Evolutionary conservation across 768 basidiomycete genomes (phyloP).

Genomic region (Leccinum imitatum): DNA sequence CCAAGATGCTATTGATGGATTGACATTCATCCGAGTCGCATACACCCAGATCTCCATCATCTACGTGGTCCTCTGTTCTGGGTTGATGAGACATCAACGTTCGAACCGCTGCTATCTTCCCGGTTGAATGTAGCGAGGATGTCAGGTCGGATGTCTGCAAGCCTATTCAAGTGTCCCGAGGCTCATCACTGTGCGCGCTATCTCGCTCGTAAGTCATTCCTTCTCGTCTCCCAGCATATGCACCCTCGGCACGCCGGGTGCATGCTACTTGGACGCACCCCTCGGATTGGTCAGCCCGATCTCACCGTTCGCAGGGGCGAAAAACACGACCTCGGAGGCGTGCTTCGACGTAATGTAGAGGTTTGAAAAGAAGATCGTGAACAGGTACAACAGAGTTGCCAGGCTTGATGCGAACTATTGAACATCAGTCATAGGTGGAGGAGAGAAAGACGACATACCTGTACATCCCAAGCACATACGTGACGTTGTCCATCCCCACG

Average conservation of each 20-base stretch:
- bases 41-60: too few relatives aligned
- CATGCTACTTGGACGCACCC: slow-evolving; percentile 56
- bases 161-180: not conserved
- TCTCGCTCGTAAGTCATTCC: slow-evolving; percentile 20
- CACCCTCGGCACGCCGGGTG: slow-evolving; percentile 53
- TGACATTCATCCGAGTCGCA: too few relatives aligned
- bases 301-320: slow-evolving; percentile 25
- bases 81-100: too few relatives aligned
- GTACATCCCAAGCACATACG: slow-evolving; percentile 83
- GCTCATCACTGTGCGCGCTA: not conserved
- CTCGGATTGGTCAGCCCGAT: slow-evolving; percentile 43
- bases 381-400: slow-evolving; percentile 76
- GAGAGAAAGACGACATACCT: slow-evolving; percentile 43
- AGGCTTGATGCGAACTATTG: slow-evolving; percentile 27
- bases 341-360: slow-evolving; percentile 58
- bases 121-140: too few relatives aligned
- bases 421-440: not conserved
- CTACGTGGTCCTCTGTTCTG: too few relatives aligned
- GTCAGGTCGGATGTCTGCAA: too few relatives aligned
- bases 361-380: slow-evolving; percentile 68
- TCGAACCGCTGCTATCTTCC: too few relatives aligned
- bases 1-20: too few relatives aligned
- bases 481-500: slow-evolving; percentile 85
- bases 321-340: slow-evolving; percentile 17
- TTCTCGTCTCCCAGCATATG: slow-evolving; percentile 58